These are phyloP conservation scores for Apophysomyces variabilis DNA, from an alignment of 371 early-diverging fungal species.

Conservation along the genomic window DNA sequence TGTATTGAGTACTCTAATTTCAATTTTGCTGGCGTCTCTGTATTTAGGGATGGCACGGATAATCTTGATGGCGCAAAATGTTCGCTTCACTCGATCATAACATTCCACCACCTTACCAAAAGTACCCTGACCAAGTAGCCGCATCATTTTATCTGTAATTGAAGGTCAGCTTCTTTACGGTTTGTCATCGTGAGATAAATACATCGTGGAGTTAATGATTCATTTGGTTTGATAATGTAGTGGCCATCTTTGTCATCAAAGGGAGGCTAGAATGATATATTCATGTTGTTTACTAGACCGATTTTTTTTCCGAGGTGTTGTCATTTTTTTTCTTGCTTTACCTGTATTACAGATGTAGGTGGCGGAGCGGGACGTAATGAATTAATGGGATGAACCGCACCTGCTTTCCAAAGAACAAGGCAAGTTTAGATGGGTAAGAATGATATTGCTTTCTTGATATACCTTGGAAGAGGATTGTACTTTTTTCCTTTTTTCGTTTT, in stretches of 20 bases:
- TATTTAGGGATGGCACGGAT: conserved; percentile 94
- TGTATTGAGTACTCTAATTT: conserved; percentile 84
- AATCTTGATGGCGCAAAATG: conserved; percentile 79
- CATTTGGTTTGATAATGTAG: conserved; percentile 77
- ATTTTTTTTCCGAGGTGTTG: background rate
- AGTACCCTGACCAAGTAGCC: conserved; percentile 93
- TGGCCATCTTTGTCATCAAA: conserved; percentile 95
- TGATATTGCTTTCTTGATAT: background rate
- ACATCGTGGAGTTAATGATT: conserved; percentile 78
- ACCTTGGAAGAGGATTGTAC: background rate
- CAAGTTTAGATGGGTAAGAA: background rate
- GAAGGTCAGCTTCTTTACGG: conserved; percentile 2
- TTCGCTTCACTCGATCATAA: conserved; percentile 66
- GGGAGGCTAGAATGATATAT: conserved; percentile 22
- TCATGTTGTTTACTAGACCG: background rate
- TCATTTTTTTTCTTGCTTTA: conserved; percentile 6
- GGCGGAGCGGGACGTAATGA: conserved; percentile 2
- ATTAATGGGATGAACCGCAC: conserved; percentile 4
- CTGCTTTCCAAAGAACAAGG: background rate
- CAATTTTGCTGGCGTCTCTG: conserved; percentile 89
- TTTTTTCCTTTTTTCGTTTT: conserved; percentile 4
- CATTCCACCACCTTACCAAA: conserved; percentile 97
- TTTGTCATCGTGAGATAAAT: conserved; percentile 26
- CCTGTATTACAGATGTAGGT: conserved; percentile 16
- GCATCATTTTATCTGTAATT: conserved; percentile 74